Conservation (phyloP, 2,329 filamentous ascomycete species). For the Talaromyces albobiverticillius region DNA sequence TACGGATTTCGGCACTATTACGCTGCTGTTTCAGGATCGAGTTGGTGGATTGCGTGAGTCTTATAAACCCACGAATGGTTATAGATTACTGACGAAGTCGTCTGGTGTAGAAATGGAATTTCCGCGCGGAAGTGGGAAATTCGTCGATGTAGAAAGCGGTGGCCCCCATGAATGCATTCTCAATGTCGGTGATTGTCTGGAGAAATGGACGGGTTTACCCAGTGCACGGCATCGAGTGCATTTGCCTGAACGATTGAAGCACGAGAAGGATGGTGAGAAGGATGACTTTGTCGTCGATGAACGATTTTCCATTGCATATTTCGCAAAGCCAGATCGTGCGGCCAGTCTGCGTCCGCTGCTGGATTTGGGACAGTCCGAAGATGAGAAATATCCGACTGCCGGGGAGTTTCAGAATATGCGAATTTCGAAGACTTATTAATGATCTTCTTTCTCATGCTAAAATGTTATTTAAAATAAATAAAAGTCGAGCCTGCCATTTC, state of each 20-base stretch:
- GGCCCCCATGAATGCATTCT: constrained; percentile 4
- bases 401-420: constrained; percentile 5
- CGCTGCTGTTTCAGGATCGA: constrained; percentile 50
- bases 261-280: not conserved
- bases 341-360: constrained; percentile 7
- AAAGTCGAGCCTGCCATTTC: too few species aligned
- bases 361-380: not conserved
- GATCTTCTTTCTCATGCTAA: not conserved
- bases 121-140: not conserved
- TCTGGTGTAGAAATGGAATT: constrained; percentile 5
- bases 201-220: constrained; percentile 7
- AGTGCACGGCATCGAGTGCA: constrained; percentile 8
- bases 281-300: not conserved
- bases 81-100: not conserved
- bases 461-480: not conserved
- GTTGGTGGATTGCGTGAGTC: constrained; percentile 43
- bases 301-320: constrained; percentile 5
- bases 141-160: not conserved
- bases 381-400: not conserved
- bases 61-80: not conserved
- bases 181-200: constrained; percentile 6
- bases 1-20: constrained; percentile 54
- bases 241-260: not conserved
- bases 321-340: constrained; percentile 8
- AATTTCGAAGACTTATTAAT: not conserved